Evolutionary conservation across 345 rosid genomes (phyloP), one percentile per base, ranked within the genome.

Genomic region (Salix brachista): DNA sequence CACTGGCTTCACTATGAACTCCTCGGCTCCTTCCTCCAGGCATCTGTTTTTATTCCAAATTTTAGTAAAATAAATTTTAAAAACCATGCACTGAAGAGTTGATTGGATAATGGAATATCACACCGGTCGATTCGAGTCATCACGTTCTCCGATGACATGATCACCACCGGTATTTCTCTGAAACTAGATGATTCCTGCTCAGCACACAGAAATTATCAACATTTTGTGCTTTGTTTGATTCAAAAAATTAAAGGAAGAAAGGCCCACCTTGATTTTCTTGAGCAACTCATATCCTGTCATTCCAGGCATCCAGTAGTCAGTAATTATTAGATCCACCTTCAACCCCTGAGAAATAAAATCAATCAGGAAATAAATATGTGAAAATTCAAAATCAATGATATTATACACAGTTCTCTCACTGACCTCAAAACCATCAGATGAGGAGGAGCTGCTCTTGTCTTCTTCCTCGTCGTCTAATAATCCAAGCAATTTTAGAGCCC

Each of bases 241-340:
- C 2, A 56, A 5, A 1, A 7, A 25, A 19, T 8, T 5, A 36
- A 19, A 4, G 42, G 14, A 34, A 39, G 8, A 3, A 5, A 4
- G 21, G 21, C 2, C 41, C n/a, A 92, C 98, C 97, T 96, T 96
- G 58, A 96, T 86, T 78, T 93, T 93, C 88, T 93, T 96, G 67
- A 96, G 94, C 80, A 96, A 85, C 78, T 96, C 99, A 74, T 93
- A 96, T 21, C 99, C 99, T 14, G 96, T 93, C 99, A 96, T 96
- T 82, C 92, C 99, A 28, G 99, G 99, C 99, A 96, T 96, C 42
- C 98, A 96, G 75, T 96, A 96, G 75, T 96, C 99, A 4, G 99
- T 96, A 54, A 96, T 96, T 37, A 96, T 90, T 77, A 93, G 80
- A 87, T 96, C 97, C 79, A 96, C 97, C 78, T 96, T 96, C 77